Evolutionary conservation across 257 asterid species (phyloP), one percentile per base, ranked within the genome.

Genomic region (Nicotiana noctiflora): DNA sequence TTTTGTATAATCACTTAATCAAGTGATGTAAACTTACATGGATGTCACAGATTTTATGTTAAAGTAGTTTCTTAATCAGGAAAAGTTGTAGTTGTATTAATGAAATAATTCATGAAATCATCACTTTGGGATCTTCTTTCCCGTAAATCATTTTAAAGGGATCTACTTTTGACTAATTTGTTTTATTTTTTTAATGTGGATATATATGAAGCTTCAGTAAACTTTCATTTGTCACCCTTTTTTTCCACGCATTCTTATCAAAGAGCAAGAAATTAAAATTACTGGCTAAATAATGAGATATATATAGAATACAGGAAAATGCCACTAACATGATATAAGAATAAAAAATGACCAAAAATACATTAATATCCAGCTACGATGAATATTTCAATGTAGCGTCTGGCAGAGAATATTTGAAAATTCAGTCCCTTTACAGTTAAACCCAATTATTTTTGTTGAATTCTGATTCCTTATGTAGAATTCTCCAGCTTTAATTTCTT

Each of bases 381-480:
- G 88, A 88, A 75, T 86, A 85, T 84, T 65, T 82, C 82, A 84
- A 79, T 80, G 77, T 61, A 81, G 75, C 83, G 87, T 74, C 61
- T 86, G 90, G 81, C 88, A 85, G 88, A 87, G 93, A 91, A 91
- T 91, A 89, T 86, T 79, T 65, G 31, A 62, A 80, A 74, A 60
- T 21, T 79, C 2, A 80, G 83, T 82, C 72, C 72, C 82, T 32
- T 70, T 82, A 88, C 87, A 90, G 86, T 83, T 52, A 40, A 72
- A 77, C 40, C 53, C 51, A 21, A 31, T 25, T 37, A 82, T 75
- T 8, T 83, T 84, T 86, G 83, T 37, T 15, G 66, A 61, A 74
- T 89, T 88, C 86, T 65, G 88, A 87, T 89, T 87, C 90, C 83
- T 82, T 85, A 85, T 82, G 79, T 85, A 84, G 82, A 88, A 87